Conservation (phyloP, 192 early-diverging fungal genomes). For the Diversispora epigaea region DNA sequence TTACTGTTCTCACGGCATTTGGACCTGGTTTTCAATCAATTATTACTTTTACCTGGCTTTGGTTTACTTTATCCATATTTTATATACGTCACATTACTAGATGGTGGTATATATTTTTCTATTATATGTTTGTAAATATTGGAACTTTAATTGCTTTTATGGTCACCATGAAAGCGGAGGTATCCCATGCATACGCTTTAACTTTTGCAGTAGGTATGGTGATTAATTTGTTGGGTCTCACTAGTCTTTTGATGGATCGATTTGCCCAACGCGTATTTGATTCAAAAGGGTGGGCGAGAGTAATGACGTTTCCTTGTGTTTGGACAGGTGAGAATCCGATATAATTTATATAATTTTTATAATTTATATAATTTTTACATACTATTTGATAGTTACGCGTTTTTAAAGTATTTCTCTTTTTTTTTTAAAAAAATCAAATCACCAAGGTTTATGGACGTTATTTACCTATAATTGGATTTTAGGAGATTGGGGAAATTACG, state of each 20-base stretch:
- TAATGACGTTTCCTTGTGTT: neutral
- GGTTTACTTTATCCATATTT: conserved; percentile 7
- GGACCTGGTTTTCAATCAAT: conserved; percentile 18
- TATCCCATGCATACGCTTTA: neutral
- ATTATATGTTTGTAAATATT: neutral
- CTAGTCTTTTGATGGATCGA: neutral
- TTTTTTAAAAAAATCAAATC: neutral
- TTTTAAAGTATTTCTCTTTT: neutral
- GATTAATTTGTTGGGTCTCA: neutral
- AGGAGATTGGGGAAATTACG: conserved; percentile 13
- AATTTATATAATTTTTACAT: neutral
- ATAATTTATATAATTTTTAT: conserved; percentile 1
- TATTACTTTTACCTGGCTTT: neutral
- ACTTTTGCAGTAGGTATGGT: neutral
- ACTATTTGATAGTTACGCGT: neutral
- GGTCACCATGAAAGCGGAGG: neutral
- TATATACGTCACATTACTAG: neutral
- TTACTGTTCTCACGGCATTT: neutral
- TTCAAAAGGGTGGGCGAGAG: neutral
- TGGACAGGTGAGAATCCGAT: conserved; percentile 1
- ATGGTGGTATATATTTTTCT: conserved; percentile 11
- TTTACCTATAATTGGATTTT: neutral
- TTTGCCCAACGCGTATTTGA: neutral
- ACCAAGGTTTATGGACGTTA: conserved; percentile 11
- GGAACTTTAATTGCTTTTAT: neutral